Conservation (phyloP, 345 rosid species). For the Eucalyptus melliodora region DNA sequence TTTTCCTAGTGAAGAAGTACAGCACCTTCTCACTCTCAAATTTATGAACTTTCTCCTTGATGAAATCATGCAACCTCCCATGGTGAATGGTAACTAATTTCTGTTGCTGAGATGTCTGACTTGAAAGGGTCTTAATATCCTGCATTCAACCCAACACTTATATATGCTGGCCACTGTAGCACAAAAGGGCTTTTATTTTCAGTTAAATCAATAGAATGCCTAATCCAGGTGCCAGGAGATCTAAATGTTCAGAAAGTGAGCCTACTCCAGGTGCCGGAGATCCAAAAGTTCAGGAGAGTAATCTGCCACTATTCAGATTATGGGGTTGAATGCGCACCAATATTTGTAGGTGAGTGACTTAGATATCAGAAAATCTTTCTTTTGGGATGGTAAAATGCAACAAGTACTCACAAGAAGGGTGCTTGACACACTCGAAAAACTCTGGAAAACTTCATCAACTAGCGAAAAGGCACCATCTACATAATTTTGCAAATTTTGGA, state of each 20-base stretch:
- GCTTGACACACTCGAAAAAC: constrained; percentile 21
- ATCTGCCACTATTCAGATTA: neutral
- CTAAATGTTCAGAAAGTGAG: neutral
- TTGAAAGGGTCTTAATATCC: constrained; percentile 47
- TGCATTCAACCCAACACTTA: constrained; percentile 5
- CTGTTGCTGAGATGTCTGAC: constrained; percentile 34
- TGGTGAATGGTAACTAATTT: constrained; percentile 21
- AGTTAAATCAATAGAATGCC: neutral
- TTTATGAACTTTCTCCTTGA: constrained; percentile 33
- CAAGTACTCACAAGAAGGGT: constrained; percentile 43
- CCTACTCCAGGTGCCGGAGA: neutral
- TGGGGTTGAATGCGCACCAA: neutral
- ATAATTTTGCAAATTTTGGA: constrained; percentile 27
- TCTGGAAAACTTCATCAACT: constrained; percentile 51
- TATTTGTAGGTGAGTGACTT: neutral
- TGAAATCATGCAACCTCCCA: constrained; percentile 16
- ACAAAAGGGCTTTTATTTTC: neutral
- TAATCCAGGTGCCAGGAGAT: neutral
- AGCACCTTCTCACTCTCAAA: constrained; percentile 63
- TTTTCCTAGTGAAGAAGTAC: neutral
- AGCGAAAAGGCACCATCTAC: constrained; percentile 28
- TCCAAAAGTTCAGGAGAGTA: neutral
- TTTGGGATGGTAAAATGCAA: neutral
- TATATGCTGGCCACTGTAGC: neutral
- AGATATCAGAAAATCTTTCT: neutral